Evolutionary conservation across 106 monocot genomes (phyloP).

Genomic region (Dendrobium huoshanense): DNA sequence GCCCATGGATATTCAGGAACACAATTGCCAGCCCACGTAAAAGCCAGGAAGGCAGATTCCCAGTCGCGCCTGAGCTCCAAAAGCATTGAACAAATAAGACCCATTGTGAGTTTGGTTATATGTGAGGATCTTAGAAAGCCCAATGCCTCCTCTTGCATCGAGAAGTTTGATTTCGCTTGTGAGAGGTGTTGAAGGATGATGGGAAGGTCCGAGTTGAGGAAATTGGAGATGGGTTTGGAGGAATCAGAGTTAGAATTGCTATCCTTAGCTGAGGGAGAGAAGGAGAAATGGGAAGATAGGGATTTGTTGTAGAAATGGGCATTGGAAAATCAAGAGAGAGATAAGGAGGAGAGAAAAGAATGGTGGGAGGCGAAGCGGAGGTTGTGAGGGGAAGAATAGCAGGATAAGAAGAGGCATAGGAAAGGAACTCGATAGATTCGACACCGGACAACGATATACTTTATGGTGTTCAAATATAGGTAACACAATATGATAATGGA

Average conservation of each 20-base stretch:
- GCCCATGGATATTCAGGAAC: slow-evolving; percentile 25
- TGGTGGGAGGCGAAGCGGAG: background rate
- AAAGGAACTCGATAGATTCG: background rate
- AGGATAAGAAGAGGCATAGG: background rate
- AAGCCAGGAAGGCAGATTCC: slow-evolving; percentile 49
- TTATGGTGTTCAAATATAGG: too few species aligned
- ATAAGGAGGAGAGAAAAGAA: background rate
- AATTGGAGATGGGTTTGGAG: too few species aligned
- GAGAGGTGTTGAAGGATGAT: too few species aligned
- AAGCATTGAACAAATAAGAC: slow-evolving; percentile 36
- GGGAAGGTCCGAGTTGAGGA: too few species aligned
- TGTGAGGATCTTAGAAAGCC: too few species aligned
- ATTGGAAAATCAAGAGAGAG: background rate
- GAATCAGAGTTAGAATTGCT: too few species aligned
- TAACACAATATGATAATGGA: too few species aligned
- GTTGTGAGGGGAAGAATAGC: too few species aligned
- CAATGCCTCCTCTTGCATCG: too few species aligned
- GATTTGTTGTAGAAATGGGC: background rate
- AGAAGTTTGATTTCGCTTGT: too few species aligned
- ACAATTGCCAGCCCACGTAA: slow-evolving; percentile 45
- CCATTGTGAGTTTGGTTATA: background rate
- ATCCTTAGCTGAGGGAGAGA: too few species aligned
- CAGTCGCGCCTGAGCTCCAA: slow-evolving; percentile 68
- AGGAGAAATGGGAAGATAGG: background rate
- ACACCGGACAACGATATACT: background rate